Conservation (phyloP, 768 basidiomycete species). For the Tricholomella constricta region DNA sequence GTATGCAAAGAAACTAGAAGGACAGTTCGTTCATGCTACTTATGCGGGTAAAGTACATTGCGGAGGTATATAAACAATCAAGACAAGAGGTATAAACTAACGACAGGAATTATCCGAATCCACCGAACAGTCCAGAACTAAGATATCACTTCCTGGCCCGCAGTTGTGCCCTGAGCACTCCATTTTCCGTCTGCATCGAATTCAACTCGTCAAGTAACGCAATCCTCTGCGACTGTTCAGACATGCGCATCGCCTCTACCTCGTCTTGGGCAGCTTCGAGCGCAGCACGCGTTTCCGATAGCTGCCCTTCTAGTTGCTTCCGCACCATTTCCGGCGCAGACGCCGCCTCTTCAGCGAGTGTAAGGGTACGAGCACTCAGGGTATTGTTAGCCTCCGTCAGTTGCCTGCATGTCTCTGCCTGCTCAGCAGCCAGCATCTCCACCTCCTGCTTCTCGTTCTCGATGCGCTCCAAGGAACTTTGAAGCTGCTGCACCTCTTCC, state of each 20-base stretch:
- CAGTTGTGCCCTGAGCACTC: slow-evolving; percentile 67
- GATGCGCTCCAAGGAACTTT: slow-evolving; percentile 60
- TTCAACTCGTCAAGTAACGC: slow-evolving; percentile 89
- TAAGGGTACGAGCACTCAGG: slow-evolving; percentile 70
- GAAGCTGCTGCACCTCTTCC: slow-evolving; percentile 64
- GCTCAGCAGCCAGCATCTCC: slow-evolving; percentile 69
- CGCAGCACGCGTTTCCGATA: slow-evolving; percentile 60
- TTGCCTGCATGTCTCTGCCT: slow-evolving; percentile 72
- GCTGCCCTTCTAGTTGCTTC: slow-evolving; percentile 64
- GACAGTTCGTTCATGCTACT: background rate
- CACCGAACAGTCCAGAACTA: background rate
- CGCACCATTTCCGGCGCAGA: slow-evolving; percentile 57
- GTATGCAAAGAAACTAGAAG: too few species aligned
- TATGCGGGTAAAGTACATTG: slow-evolving; percentile 11
- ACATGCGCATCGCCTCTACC: slow-evolving; percentile 62
- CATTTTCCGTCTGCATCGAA: slow-evolving; percentile 78
- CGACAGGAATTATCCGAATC: background rate
- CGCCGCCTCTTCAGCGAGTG: slow-evolving; percentile 70
- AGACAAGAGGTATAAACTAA: background rate
- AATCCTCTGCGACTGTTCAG: slow-evolving; percentile 81
- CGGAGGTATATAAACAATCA: slow-evolving; percentile 4
- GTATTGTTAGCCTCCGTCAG: slow-evolving; percentile 79
- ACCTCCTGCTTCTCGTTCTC: slow-evolving; percentile 64
- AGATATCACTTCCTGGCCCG: slow-evolving; percentile 52
- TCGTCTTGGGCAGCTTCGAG: slow-evolving; percentile 70